These are phyloP conservation scores for Eucalyptus paniculata DNA, from an alignment of 345 rosid species.

Conservation along the genomic window DNA sequence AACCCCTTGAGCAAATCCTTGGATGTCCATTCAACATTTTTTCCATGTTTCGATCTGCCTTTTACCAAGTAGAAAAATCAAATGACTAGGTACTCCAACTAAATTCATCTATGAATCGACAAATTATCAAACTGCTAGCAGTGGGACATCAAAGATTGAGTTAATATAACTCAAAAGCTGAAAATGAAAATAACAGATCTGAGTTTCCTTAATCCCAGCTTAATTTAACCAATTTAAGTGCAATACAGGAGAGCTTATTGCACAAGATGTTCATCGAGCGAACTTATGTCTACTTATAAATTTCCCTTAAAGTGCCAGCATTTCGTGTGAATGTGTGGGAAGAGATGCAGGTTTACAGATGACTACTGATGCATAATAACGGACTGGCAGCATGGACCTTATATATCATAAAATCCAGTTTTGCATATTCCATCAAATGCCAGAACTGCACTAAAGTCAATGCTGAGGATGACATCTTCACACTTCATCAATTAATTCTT, in stretches of 20 bases:
- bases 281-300: neutral
- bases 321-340: neutral
- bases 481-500: neutral
- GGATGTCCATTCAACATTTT: constrained; percentile 88
- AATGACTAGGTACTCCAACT: neutral
- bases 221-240: neutral
- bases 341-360: neutral
- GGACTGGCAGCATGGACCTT: neutral
- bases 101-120: neutral
- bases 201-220: neutral
- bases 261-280: neutral
- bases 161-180: neutral
- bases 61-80: constrained; percentile 63
- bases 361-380: neutral
- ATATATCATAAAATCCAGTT: neutral
- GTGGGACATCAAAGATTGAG: neutral
- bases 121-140: neutral
- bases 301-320: neutral
- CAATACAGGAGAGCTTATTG: neutral
- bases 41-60: constrained; percentile 99
- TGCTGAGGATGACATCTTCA: neutral
- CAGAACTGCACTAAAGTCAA: neutral
- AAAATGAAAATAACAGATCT: neutral
- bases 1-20: constrained; percentile 83
- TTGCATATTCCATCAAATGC: neutral